Evolutionary conservation across 257 asterid species (phyloP).

Genomic region (Nicotiana tabacum): DNA sequence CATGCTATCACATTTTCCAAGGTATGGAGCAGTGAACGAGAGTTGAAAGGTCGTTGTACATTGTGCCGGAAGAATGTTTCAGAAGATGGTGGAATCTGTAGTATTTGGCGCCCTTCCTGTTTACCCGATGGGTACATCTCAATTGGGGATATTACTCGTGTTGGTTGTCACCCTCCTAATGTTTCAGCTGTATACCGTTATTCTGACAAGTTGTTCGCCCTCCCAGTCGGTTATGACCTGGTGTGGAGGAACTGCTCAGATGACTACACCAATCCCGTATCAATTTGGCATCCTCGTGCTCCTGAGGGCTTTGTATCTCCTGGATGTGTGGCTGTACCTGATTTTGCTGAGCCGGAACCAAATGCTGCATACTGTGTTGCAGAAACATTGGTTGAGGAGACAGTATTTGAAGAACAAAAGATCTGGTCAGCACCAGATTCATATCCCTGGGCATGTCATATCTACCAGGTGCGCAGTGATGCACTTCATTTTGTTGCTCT

Average conservation of each 20-base stretch:
- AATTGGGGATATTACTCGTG: conserved; percentile 81
- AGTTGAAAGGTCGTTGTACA: conserved; percentile 77
- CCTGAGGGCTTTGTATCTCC: conserved; percentile 82
- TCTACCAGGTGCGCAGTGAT: conserved; percentile 66
- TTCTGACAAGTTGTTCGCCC: conserved; percentile 46
- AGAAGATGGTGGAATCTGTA: conserved; percentile 56
- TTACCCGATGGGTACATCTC: conserved; percentile 76
- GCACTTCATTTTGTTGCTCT: conserved; percentile 90
- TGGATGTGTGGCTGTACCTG: conserved; percentile 70
- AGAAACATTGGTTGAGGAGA: conserved; percentile 63
- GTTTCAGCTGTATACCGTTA: conserved; percentile 71
- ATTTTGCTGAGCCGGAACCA: conserved; percentile 69
- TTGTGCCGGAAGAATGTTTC: conserved; percentile 73
- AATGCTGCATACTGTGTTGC: conserved; percentile 58
- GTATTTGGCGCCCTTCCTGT: conserved; percentile 97
- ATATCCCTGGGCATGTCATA: conserved; percentile 94
- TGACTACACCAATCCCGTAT: conserved; percentile 62
- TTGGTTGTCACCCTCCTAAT: conserved; percentile 82
- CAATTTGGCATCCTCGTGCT: conserved; percentile 95
- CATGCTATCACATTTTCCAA: conserved; percentile 70
- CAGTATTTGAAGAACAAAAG: conserved; percentile 75
- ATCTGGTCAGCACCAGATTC: conserved; percentile 89
- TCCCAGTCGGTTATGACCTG: conserved; percentile 91
- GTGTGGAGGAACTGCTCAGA: conserved; percentile 95
- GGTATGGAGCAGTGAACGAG: conserved; percentile 94